Evolutionary conservation across 2,329 filamentous ascomycete genomes (phyloP).

Genomic region (Pseudocercospora crystallina): DNA sequence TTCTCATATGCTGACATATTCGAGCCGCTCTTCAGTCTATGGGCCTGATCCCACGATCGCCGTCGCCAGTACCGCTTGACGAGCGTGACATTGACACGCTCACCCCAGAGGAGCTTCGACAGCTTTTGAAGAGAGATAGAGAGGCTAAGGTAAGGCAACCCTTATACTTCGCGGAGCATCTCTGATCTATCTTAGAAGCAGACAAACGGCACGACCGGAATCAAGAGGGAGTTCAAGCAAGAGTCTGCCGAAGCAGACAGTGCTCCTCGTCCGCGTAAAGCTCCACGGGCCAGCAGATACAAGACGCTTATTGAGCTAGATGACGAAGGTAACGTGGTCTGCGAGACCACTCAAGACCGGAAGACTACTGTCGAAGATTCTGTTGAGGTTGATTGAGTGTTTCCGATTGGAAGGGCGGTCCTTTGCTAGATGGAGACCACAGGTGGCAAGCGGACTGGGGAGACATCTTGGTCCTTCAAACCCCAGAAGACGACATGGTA

Average conservation of each 20-base stretch:
- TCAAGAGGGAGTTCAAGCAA: too few species aligned
- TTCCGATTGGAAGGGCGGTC: neutral
- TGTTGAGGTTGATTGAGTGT: too few species aligned
- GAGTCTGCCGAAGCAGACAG: too few species aligned
- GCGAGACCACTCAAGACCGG: neutral
- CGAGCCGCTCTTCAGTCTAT: slow-evolving; percentile 32
- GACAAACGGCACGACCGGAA: too few species aligned
- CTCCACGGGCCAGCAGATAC: neutral
- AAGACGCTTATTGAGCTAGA: neutral
- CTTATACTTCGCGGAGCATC: too few species aligned
- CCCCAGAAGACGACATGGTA: neutral
- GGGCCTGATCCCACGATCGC: slow-evolving; percentile 27
- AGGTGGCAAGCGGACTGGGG: neutral
- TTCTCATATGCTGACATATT: slow-evolving; percentile 8
- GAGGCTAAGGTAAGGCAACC: neutral
- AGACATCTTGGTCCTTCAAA: neutral
- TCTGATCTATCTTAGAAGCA: too few species aligned
- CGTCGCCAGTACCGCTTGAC: slow-evolving; percentile 27
- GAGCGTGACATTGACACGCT: slow-evolving; percentile 28
- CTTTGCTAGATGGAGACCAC: neutral
- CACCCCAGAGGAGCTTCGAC: slow-evolving; percentile 24
- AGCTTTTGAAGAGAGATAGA: slow-evolving; percentile 12
- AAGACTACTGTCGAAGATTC: too few species aligned
- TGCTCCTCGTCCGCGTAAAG: too few species aligned
- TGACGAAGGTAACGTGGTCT: neutral